phyloP scores from a whole-genome alignment of 2,329 filamentous ascomycete genomes.

The Thyridium curvatum region DNA sequence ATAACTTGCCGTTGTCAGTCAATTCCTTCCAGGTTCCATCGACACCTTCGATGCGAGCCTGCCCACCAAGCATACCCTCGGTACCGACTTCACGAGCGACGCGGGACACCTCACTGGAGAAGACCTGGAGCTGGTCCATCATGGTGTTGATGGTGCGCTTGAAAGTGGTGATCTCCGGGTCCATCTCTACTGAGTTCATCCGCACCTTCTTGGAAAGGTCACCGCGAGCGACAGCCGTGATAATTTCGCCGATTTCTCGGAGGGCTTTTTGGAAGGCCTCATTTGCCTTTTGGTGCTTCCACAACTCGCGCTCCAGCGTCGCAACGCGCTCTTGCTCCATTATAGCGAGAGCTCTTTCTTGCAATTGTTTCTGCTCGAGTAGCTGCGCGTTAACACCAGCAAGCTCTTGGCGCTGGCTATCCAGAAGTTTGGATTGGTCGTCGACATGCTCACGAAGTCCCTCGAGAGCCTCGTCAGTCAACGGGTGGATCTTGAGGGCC shows the following conservation, averaged over 20 bases:
- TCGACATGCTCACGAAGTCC: conserved; percentile 86
- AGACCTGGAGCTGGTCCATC: conserved; percentile 97
- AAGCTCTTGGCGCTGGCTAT: conserved; percentile 80
- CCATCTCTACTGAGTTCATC: conserved; percentile 94
- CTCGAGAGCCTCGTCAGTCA: conserved; percentile 77
- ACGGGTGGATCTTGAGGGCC: conserved; percentile 39
- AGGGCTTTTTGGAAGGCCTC: conserved; percentile 97
- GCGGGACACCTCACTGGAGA: conserved; percentile 92
- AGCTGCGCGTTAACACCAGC: conserved; percentile 81
- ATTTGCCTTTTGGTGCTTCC: conserved; percentile 97
- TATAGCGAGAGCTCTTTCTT: conserved; percentile 73
- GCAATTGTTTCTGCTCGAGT: conserved; percentile 76
- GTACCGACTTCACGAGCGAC: conserved; percentile 94
- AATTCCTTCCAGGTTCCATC: conserved; percentile 97
- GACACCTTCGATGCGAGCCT: conserved; percentile 88
- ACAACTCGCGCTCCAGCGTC: conserved; percentile 83
- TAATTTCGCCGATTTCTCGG: conserved; percentile 93
- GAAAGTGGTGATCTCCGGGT: conserved; percentile 95
- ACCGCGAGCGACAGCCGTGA: conserved; percentile 91
- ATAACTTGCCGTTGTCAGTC: conserved; percentile 66
- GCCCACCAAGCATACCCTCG: conserved; percentile 87
- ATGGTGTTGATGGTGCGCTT: conserved; percentile 98
- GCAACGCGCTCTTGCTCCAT: conserved; percentile 85
- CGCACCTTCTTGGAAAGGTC: conserved; percentile 95
- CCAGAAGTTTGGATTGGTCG: conserved; percentile 87